Percentiles rank a stretch among this genome's conserved stretches.
Evolutionary conservation across 1,284 basidiomycete genomes (phyloP).

Genomic region (Leccinum solheimii): DNA sequence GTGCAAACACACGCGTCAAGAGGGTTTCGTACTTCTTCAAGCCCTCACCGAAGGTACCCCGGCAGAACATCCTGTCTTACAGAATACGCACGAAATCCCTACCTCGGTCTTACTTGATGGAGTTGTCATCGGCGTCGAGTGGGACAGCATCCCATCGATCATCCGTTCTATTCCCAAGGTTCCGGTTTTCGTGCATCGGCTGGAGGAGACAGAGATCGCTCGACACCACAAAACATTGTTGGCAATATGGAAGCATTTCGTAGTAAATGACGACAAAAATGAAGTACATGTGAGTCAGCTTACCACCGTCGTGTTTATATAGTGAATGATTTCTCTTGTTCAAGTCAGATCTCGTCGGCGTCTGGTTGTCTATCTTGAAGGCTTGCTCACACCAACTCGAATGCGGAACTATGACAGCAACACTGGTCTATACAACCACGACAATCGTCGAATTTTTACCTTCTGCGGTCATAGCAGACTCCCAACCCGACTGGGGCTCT

Average conservation of each 20-base stretch:
- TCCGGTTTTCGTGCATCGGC: slow-evolving; percentile 34
- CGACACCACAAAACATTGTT: slow-evolving; percentile 46
- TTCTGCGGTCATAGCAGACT: slow-evolving; percentile 1
- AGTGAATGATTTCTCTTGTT: slow-evolving; percentile 7
- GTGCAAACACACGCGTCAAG: slow-evolving; percentile 31
- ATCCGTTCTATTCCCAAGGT: slow-evolving; percentile 27
- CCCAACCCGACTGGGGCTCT: slow-evolving; percentile 26
- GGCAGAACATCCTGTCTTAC: slow-evolving; percentile 13
- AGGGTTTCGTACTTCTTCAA: slow-evolving; percentile 42
- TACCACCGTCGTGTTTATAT: neutral
- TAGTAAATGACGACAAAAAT: slow-evolving; percentile 16
- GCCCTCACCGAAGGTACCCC: slow-evolving; percentile 36
- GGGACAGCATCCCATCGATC: slow-evolving; percentile 21
- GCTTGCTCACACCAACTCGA: slow-evolving; percentile 46
- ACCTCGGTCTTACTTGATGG: slow-evolving; percentile 34
- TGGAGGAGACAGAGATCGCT: slow-evolving; percentile 47
- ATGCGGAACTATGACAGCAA: slow-evolving; percentile 34
- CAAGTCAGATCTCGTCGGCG: slow-evolving; percentile 41
- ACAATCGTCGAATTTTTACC: slow-evolving; percentile 31
- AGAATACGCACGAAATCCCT: slow-evolving; percentile 24
- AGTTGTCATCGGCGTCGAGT: slow-evolving; percentile 24
- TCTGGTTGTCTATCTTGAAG: slow-evolving; percentile 58
- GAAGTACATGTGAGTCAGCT: slow-evolving; percentile 29
- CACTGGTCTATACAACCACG: slow-evolving; percentile 28
- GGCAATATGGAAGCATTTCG: slow-evolving; percentile 40